These are phyloP conservation scores for Termitomyces sp. DNA, from an alignment of 768 basidiomycete genomes.

Conservation along the genomic window DNA sequence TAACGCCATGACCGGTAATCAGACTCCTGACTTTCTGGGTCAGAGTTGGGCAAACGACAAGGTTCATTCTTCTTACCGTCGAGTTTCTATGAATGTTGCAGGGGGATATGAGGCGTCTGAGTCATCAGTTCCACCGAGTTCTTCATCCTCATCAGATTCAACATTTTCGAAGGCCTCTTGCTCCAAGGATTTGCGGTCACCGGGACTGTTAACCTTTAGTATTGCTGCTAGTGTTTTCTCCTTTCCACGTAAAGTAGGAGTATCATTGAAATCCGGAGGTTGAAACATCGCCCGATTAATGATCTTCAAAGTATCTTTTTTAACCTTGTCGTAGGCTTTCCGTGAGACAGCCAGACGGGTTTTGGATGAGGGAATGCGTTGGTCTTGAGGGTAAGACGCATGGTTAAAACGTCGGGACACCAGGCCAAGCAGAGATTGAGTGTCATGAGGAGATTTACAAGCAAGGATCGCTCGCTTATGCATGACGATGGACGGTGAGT, in stretches of 20 bases:
- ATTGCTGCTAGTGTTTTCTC: slow-evolving; percentile 30
- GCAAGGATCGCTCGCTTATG: slow-evolving; percentile 5
- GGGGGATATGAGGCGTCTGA: slow-evolving; percentile 22
- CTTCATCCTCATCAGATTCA: not conserved
- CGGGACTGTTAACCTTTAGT: slow-evolving; percentile 7
- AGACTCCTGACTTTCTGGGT: slow-evolving; percentile 27
- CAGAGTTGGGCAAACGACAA: slow-evolving; percentile 10
- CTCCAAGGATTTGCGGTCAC: slow-evolving; percentile 11
- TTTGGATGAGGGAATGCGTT: not conserved
- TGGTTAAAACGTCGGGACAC: not conserved
- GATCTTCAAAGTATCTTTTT: slow-evolving; percentile 25
- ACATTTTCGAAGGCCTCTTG: slow-evolving; percentile 13
- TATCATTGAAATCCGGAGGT: slow-evolving; percentile 33
- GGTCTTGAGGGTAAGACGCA: not conserved
- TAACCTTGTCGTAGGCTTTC: slow-evolving; percentile 11
- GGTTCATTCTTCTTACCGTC: slow-evolving; percentile 33
- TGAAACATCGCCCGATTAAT: slow-evolving; percentile 28
- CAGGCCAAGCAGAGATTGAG: not conserved
- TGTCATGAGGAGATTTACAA: slow-evolving; percentile 1
- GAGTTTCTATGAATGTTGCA: slow-evolving; percentile 51
- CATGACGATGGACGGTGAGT: slow-evolving; percentile 2
- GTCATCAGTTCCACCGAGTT: slow-evolving; percentile 12
- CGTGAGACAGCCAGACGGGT: not conserved
- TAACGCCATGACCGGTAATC: slow-evolving; percentile 26
- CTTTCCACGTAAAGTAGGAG: slow-evolving; percentile 29